Base-by-base conservation (phyloP, 345 rosid species). In the Populus ilicifolia region DNA sequence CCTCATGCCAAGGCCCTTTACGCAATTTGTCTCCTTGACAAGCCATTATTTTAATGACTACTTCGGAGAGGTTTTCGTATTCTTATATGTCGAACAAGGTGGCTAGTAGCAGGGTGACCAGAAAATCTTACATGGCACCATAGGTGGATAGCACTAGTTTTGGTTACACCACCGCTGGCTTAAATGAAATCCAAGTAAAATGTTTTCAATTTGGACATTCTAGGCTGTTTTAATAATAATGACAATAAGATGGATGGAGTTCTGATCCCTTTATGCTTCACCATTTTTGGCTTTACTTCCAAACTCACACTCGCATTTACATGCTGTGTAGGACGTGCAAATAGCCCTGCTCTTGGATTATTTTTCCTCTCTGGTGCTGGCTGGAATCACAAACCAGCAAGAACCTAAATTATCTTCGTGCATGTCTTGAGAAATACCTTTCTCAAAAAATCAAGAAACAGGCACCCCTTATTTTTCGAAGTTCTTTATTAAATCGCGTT, bases 1-100 rank as follows among this genome's bases (percentile, higher is more conserved):
- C 91, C 81, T 87, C 85, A 0, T 84, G 83, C 97, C 96, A 91
- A 64, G 90, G 83, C 67, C 96, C 93, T 84, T 83, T 88, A 11
- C 83, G 80, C 76, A 87, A 44, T 13, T 74, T 86, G 46, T 88
- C 85, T 46, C 80, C 71, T 74, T 69, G 69, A 39, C 23, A 50
- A 72, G 78, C 67, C 85, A 81, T 82, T 70, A 9, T 52, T 59
- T 30, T 14, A 25, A 1, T 48, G 52, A 35, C 21, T 75, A 14
- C 13, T 30, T 17, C 50, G 27, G 70, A 48, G 76, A 14, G 25
- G 75, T 39, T 81, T 41, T 29, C 67, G 79, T 52, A 23, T 72
- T 76, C 77, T 80, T 83, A 75, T 85, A 71, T 18, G 44, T 29
- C 16, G 38, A 9, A 50, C 5, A 41, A 54, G 78, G 72, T 50